These are phyloP conservation scores for Volvox africanus DNA, from an alignment of 139 green algal species.

Conservation along the genomic window DNA sequence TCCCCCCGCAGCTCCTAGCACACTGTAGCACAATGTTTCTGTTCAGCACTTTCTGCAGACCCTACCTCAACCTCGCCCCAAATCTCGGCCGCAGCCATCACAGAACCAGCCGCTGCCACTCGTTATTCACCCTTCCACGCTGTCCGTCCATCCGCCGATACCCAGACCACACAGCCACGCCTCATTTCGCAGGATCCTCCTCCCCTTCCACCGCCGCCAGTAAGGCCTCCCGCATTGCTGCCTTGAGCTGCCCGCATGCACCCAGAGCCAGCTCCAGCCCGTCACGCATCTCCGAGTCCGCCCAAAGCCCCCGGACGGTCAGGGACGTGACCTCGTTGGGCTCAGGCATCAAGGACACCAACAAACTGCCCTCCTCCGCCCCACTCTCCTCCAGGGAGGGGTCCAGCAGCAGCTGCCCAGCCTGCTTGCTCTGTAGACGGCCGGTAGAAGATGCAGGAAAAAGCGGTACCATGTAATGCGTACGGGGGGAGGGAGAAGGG, in stretches of 20 bases:
- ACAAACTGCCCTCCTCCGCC: constrained; percentile 60
- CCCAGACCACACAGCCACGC: background rate
- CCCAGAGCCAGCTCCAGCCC: constrained; percentile 78
- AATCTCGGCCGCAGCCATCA: too few relatives aligned
- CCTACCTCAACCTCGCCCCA: too few relatives aligned
- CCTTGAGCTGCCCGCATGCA: constrained; percentile 78
- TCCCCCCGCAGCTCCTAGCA: too few relatives aligned
- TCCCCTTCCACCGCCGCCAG: constrained; percentile 6
- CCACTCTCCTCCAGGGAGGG: constrained; percentile 65
- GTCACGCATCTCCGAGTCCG: constrained; percentile 49
- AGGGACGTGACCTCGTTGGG: constrained; percentile 75
- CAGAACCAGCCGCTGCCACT: too few relatives aligned
- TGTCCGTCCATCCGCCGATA: background rate
- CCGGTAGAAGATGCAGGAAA: too few relatives aligned
- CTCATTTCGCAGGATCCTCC: background rate
- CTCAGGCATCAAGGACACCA: constrained; percentile 71
- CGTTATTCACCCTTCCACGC: too few relatives aligned
- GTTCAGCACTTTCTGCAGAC: too few relatives aligned
- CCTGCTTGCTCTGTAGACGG: constrained; percentile 34
- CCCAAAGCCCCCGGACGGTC: constrained; percentile 66
- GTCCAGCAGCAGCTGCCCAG: constrained; percentile 74
- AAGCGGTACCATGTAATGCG: too few relatives aligned
- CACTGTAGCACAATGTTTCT: too few relatives aligned
- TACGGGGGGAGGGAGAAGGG: too few relatives aligned
- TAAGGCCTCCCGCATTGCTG: constrained; percentile 53